Conservation (phyloP, 352 stramenopile species). For the Bremia lactucae region DNA sequence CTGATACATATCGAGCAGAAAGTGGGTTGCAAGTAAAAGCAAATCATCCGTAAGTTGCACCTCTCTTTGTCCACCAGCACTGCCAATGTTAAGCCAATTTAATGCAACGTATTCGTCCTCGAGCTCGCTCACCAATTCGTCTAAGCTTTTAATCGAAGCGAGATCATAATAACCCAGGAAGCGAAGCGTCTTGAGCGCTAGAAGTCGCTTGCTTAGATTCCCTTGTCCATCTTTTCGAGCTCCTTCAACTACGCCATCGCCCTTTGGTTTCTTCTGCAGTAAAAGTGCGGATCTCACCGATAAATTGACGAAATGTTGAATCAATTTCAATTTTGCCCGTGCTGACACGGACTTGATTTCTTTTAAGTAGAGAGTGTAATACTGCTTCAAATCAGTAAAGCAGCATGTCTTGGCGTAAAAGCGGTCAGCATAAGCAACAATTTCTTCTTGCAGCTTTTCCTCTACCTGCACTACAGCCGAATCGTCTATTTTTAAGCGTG, state of each 20-base stretch:
- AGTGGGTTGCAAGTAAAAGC: constrained; percentile 58
- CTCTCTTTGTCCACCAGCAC: constrained; percentile 64
- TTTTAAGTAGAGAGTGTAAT: constrained; percentile 37
- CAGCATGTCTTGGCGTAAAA: constrained; percentile 80
- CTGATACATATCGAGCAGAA: constrained; percentile 63
- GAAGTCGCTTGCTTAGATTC: constrained; percentile 40
- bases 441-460: constrained; percentile 28
- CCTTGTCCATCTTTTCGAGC: constrained; percentile 35
- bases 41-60: constrained; percentile 80
- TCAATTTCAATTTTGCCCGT: constrained; percentile 25
- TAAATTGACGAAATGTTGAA: constrained; percentile 26
- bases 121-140: constrained; percentile 31
- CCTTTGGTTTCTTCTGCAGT: constrained; percentile 9
- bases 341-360: constrained; percentile 23
- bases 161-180: constrained; percentile 48
- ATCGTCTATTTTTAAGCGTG: constrained; percentile 20
- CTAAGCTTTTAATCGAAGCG: constrained; percentile 20
- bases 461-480: constrained; percentile 25
- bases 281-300: constrained; percentile 16
- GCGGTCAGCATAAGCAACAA: constrained; percentile 48
- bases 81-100: constrained; percentile 63
- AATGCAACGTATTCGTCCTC: constrained; percentile 58
- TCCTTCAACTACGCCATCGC: constrained; percentile 13
- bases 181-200: constrained; percentile 59
- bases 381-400: constrained; percentile 80